phyloP scores from a whole-genome alignment of 352 stramenopile species.

The Globisporangium yorkense region DNA sequence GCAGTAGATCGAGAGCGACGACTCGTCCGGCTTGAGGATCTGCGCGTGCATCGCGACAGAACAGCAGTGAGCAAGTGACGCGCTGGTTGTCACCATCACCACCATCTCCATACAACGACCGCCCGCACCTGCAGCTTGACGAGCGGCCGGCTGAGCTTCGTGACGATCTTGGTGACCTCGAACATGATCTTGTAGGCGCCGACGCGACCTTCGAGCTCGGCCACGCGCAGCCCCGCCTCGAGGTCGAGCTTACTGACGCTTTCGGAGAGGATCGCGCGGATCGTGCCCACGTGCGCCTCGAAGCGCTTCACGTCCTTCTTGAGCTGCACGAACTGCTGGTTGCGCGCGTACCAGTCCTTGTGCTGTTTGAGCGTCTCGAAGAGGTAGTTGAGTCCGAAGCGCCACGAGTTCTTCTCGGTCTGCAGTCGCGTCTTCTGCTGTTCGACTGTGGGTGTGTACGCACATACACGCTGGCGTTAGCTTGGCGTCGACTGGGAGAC shows the following conservation, averaged over 20 bases:
- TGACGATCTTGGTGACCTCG: conserved; percentile 85
- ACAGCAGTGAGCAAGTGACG: background rate
- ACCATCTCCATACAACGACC: too few relatives aligned
- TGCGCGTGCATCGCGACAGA: conserved; percentile 9
- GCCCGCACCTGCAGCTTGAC: conserved; percentile 57
- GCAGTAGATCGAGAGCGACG: conserved; percentile 82
- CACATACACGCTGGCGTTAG: background rate
- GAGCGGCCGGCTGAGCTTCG: conserved; percentile 74
- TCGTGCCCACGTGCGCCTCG: conserved; percentile 63
- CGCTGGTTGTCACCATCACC: background rate
- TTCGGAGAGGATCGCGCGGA: conserved; percentile 70
- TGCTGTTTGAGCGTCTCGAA: conserved; percentile 88
- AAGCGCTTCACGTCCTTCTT: conserved; percentile 79
- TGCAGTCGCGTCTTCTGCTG: conserved; percentile 70
- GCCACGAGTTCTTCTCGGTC: conserved; percentile 84
- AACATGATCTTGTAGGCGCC: conserved; percentile 88
- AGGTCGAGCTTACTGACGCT: conserved; percentile 81
- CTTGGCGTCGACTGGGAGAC: too few relatives aligned
- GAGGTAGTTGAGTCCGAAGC: conserved; percentile 85
- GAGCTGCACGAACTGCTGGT: conserved; percentile 87
- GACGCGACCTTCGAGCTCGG: conserved; percentile 79
- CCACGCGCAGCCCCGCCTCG: conserved; percentile 72
- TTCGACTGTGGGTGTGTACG: conserved; percentile 30
- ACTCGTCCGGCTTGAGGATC: conserved; percentile 84
- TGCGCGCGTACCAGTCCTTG: conserved; percentile 85